Evolutionary conservation across 805 yeast genomes (phyloP).

Genomic region (Suhomyces sp.): DNA sequence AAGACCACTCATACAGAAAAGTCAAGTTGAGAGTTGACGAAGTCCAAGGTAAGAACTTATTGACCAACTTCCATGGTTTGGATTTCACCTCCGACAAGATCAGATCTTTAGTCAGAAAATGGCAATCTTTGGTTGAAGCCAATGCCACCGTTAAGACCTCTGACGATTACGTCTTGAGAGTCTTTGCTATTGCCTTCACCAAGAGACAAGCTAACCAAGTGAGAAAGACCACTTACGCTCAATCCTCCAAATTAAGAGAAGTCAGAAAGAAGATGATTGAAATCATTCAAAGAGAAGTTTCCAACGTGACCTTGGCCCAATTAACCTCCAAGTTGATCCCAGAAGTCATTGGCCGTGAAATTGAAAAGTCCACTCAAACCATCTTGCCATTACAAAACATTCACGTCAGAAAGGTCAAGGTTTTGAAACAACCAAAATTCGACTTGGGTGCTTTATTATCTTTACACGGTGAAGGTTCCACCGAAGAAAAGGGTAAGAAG

Average conservation of each 20-base stretch:
- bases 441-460: slow-evolving; percentile 95
- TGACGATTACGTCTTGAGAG: slow-evolving; percentile 95
- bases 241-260: slow-evolving; percentile 95
- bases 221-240: slow-evolving; percentile 97
- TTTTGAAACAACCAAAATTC: slow-evolving; percentile 98
- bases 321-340: slow-evolving; percentile 96
- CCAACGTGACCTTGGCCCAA: slow-evolving; percentile 93
- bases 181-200: slow-evolving; percentile 98
- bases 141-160: slow-evolving; percentile 97
- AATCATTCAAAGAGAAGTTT: slow-evolving; percentile 94
- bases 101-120: slow-evolving; percentile 96
- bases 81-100: slow-evolving; percentile 98
- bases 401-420: slow-evolving; percentile 98
- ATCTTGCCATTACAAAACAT: slow-evolving; percentile 98
- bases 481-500: slow-evolving; percentile 96
- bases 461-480: slow-evolving; percentile 92
- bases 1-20: slow-evolving; percentile 98
- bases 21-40: slow-evolving; percentile 97
- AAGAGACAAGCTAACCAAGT: slow-evolving; percentile 95
- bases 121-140: slow-evolving; percentile 98
- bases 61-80: slow-evolving; percentile 99
- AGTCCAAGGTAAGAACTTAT: slow-evolving; percentile 97
- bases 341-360: slow-evolving; percentile 98
- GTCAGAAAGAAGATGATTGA: slow-evolving; percentile 96
- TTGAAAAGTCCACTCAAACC: slow-evolving; percentile 91